phyloP scores from a whole-genome alignment of 2,329 filamentous ascomycete species.

The Fusarium begoniae region DNA sequence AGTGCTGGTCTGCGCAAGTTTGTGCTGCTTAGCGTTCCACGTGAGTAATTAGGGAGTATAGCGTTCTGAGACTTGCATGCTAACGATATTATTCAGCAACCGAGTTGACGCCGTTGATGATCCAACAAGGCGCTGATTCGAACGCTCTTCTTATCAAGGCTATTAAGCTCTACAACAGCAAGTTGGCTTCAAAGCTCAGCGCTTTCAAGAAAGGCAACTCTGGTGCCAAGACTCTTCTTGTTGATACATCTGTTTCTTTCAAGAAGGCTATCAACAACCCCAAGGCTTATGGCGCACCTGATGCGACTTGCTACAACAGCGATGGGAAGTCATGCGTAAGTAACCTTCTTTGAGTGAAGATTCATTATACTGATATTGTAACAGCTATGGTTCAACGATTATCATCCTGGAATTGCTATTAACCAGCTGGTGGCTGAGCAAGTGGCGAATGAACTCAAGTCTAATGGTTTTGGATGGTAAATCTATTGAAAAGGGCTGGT shows the following conservation, averaged over 20 bases:
- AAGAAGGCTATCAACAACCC: constrained; percentile 55
- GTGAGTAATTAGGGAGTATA: constrained; percentile 17
- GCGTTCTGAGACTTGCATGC: background rate
- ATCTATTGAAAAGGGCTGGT: too few relatives aligned
- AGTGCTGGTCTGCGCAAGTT: constrained; percentile 65
- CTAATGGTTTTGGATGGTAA: constrained; percentile 7
- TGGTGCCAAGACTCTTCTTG: constrained; percentile 46
- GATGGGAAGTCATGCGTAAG: constrained; percentile 54
- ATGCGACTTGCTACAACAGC: constrained; percentile 53
- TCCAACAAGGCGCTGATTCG: constrained; percentile 34
- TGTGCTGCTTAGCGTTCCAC: constrained; percentile 67
- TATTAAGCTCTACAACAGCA: constrained; percentile 52
- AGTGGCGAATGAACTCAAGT: constrained; percentile 40
- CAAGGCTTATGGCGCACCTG: constrained; percentile 51
- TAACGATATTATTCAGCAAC: constrained; percentile 45
- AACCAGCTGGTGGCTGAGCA: constrained; percentile 52
- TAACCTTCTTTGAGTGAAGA: fast-evolving
- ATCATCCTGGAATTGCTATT: constrained; percentile 54
- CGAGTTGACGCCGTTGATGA: constrained; percentile 50
- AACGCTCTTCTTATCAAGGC: constrained; percentile 45
- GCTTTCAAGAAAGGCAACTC: constrained; percentile 48
- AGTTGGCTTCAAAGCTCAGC: constrained; percentile 42
- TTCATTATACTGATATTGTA: background rate
- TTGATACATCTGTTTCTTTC: constrained; percentile 55
- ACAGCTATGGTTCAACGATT: constrained; percentile 56